These are phyloP conservation scores for Ogataea ramenticola DNA, from an alignment of 805 yeast genomes.

Conservation along the genomic window DNA sequence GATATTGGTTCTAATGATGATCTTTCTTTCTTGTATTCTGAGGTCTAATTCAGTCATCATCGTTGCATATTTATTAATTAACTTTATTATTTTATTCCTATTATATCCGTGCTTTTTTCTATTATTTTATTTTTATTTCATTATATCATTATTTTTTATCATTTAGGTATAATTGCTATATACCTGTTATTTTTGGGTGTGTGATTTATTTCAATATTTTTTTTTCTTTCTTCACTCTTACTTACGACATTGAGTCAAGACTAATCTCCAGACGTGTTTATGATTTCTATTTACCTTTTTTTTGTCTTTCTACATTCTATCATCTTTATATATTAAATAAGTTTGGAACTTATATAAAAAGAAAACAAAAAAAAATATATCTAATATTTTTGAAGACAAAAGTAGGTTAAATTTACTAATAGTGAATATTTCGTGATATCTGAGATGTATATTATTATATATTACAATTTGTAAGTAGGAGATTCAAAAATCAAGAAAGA, in stretches of 20 bases:
- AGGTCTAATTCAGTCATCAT: constrained; percentile 1
- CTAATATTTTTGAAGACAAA: not conserved
- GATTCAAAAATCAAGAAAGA: too few species aligned
- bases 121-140: too few species aligned
- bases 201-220: too few species aligned
- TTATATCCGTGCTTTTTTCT: not conserved
- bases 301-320: too few species aligned
- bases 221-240: too few species aligned
- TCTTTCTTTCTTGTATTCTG: constrained; percentile 29
- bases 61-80: not conserved
- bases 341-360: not conserved
- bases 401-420: not conserved
- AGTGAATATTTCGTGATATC: too few species aligned
- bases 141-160: too few species aligned
- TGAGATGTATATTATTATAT: not conserved
- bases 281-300: not conserved
- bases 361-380: not conserved
- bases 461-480: not conserved
- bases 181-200: too few species aligned
- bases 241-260: too few species aligned
- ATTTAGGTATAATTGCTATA: too few species aligned
- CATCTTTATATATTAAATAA: not conserved
- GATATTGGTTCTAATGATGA: constrained; percentile 41
- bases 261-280: not conserved
- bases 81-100: not conserved